Evolutionary conservation across 345 rosid genomes (phyloP).

Genomic region (Theobroma cacao): DNA sequence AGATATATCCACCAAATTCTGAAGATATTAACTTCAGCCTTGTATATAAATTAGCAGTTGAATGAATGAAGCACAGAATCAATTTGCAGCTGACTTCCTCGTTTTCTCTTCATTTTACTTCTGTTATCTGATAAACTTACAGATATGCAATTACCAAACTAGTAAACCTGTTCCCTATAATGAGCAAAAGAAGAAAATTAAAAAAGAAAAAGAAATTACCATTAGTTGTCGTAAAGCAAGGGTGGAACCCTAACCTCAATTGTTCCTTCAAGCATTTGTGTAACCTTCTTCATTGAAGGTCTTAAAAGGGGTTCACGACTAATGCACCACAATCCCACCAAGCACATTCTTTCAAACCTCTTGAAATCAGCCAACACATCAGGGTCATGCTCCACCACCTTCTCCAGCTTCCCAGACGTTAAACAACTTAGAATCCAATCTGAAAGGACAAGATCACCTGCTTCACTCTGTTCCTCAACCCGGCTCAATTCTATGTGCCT

Average conservation of each 20-base stretch:
- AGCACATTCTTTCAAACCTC: constrained; percentile 34
- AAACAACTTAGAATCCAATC: constrained; percentile 26
- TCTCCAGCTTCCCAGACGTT: constrained; percentile 18
- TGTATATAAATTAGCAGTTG: too few relatives aligned
- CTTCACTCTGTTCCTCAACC: constrained; percentile 35
- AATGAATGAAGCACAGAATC: too few relatives aligned
- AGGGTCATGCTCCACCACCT: constrained; percentile 20
- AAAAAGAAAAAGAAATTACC: neutral
- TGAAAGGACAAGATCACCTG: constrained; percentile 17
- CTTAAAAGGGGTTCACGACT: constrained; percentile 24
- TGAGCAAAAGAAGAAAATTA: too few relatives aligned
- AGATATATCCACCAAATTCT: too few relatives aligned
- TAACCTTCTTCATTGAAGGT: constrained; percentile 32
- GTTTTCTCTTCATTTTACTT: too few relatives aligned
- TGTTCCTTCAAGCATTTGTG: constrained; percentile 32
- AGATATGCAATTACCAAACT: too few relatives aligned
- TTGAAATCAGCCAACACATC: constrained; percentile 24
- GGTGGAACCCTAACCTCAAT: constrained; percentile 29
- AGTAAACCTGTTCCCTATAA: too few relatives aligned
- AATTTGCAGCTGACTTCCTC: too few relatives aligned
- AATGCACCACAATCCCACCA: constrained; percentile 42
- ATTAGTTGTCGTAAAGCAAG: neutral
- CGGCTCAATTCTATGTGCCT: constrained; percentile 31
- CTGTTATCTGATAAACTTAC: too few relatives aligned
- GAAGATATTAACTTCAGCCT: too few relatives aligned